A percentile compares a stretch with the other conserved stretches of the same genome.
Evolutionary conservation across 768 basidiomycete genomes (phyloP).

Genomic region (Lactarius psammicola): DNA sequence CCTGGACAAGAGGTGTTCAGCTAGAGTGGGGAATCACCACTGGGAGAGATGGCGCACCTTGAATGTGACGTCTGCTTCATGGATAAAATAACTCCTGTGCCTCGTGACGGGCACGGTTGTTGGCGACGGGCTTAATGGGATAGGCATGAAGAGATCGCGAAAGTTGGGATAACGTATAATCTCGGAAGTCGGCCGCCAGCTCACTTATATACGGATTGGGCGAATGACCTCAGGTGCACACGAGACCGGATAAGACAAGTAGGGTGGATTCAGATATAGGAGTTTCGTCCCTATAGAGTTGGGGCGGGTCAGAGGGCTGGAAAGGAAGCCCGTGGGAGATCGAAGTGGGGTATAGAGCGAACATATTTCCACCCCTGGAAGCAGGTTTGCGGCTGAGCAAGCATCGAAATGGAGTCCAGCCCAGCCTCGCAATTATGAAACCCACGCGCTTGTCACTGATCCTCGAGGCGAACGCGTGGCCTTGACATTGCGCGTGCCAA

Average conservation of each 20-base stretch:
- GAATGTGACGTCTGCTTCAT: conserved; percentile 17
- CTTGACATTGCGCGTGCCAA: conserved; percentile 2
- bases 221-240: not conserved
- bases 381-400: conserved; percentile 12
- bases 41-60: not conserved
- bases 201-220: conserved; percentile 16
- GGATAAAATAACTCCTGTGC: conserved; percentile 19
- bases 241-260: conserved; percentile 7
- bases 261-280: not conserved
- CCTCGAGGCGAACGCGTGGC: conserved; percentile 25
- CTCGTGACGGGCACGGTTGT: not conserved
- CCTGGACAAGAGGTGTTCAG: conserved; percentile 31
- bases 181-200: conserved; percentile 5
- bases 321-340: conserved; percentile 10
- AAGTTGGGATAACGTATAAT: conserved; percentile 8
- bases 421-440: conserved; percentile 18
- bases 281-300: conserved; percentile 4
- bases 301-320: not conserved
- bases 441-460: conserved; percentile 14
- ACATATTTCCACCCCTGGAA: conserved; percentile 18
- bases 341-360: conserved; percentile 11
- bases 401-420: conserved; percentile 4
- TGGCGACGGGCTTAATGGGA: not conserved
- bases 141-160: conserved; percentile 9
- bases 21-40: not conserved